Evolutionary conservation across 768 basidiomycete species (phyloP).

Genomic region (Leccinum fibrillosum): DNA sequence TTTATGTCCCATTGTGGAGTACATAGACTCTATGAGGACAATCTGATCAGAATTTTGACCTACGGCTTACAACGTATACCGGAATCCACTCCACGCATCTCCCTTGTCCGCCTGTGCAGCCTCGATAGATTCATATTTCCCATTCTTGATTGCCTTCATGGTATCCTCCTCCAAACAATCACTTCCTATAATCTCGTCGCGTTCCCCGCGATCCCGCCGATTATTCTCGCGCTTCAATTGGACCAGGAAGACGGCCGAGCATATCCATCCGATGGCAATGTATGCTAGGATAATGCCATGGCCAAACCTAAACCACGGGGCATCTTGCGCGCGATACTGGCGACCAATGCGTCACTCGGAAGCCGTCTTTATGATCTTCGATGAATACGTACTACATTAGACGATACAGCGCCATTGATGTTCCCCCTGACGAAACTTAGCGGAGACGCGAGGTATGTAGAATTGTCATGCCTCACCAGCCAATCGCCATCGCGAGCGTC

Average conservation of each 20-base stretch:
- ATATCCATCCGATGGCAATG: constrained; percentile 61
- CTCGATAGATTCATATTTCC: constrained; percentile 50
- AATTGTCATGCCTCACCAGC: constrained; percentile 33
- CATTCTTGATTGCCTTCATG: constrained; percentile 41
- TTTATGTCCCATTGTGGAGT: too few relatives aligned
- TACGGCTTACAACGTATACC: constrained; percentile 48
- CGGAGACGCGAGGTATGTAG: constrained; percentile 11
- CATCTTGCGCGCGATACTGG: constrained; percentile 62
- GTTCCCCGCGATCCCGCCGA: constrained; percentile 59
- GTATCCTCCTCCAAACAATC: constrained; percentile 39
- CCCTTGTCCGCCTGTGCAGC: constrained; percentile 60
- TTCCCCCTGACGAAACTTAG: constrained; percentile 42
- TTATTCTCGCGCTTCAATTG: constrained; percentile 57
- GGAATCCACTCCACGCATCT: constrained; percentile 75
- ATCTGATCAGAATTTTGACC: background rate
- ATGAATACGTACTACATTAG: constrained; percentile 53
- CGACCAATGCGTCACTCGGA: background rate
- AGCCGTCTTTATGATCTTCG: background rate
- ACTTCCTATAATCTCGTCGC: constrained; percentile 61
- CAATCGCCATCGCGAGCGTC: constrained; percentile 68
- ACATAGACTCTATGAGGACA: too few relatives aligned
- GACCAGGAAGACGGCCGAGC: constrained; percentile 45
- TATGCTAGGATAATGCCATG: constrained; percentile 70
- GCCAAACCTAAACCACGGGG: constrained; percentile 67
- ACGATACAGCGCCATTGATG: constrained; percentile 64